Conservation (phyloP, 2,329 filamentous ascomycete genomes). For the Aspergillus fumigatus region DNA sequence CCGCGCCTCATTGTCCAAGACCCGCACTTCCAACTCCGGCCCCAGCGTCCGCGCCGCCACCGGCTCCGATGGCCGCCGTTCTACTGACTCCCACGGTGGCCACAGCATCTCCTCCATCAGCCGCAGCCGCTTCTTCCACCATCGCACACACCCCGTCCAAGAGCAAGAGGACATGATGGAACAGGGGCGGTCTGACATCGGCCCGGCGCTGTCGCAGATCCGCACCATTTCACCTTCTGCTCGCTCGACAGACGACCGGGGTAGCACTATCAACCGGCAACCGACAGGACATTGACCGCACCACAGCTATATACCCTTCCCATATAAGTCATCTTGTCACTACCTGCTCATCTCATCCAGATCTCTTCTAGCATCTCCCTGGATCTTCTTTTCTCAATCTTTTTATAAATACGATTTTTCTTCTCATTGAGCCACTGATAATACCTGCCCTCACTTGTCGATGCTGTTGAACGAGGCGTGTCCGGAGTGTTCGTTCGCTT, state of each 20-base stretch:
- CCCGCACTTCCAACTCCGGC: constrained; percentile 20
- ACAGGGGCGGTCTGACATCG: constrained; percentile 42
- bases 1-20: constrained; percentile 20
- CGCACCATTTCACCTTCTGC: constrained; percentile 11
- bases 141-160: constrained; percentile 31
- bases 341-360: neutral
- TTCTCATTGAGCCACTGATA: no score
- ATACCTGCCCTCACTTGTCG: no score
- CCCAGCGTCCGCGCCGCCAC: constrained; percentile 19
- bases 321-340: neutral
- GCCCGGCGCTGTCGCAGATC: constrained; percentile 5
- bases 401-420: neutral
- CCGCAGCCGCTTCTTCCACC: constrained; percentile 59
- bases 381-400: neutral
- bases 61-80: constrained; percentile 18
- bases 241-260: neutral
- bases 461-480: neutral
- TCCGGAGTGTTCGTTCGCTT: neutral
- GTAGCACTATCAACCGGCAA: neutral
- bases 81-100: constrained; percentile 27
- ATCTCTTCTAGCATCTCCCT: neutral
- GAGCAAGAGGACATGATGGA: constrained; percentile 42
- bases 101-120: constrained; percentile 41
- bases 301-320: neutral
- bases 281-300: neutral